phyloP scores from a whole-genome alignment of 306 rosid genomes.

The Cucumis sativus region DNA sequence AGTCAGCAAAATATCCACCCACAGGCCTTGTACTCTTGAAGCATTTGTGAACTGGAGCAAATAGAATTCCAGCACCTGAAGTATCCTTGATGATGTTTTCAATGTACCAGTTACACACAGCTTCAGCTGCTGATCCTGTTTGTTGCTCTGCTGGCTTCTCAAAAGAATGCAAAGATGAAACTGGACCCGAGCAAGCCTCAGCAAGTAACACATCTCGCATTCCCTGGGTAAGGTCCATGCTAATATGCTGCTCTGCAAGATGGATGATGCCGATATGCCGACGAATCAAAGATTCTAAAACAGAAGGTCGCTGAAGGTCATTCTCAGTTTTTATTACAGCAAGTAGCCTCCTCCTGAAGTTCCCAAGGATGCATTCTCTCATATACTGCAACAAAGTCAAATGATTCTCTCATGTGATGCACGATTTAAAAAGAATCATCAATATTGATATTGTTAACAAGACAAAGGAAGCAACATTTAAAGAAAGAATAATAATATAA shows the following conservation, averaged over 20 bases:
- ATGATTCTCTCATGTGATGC: not conserved
- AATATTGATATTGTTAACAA: not conserved
- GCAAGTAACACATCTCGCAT: conserved; percentile 83
- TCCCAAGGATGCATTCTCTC: conserved; percentile 98
- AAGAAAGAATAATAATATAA: not conserved
- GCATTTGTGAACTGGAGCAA: conserved; percentile 80
- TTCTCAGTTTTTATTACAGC: conserved; percentile 85
- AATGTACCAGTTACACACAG: conserved; percentile 91
- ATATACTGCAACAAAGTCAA: conserved; percentile 61
- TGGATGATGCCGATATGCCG: conserved; percentile 83
- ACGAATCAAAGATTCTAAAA: conserved; percentile 67
- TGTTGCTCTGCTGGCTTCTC: conserved; percentile 77
- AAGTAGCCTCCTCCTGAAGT: conserved; percentile 95
- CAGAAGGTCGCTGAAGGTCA: conserved; percentile 94
- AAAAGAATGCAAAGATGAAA: conserved; percentile 82
- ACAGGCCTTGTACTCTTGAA: conserved; percentile 98
- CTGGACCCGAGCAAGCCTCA: conserved; percentile 92
- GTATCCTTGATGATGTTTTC: conserved; percentile 85
- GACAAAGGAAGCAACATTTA: not conserved
- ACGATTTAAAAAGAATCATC: not conserved
- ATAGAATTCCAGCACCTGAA: conserved; percentile 92
- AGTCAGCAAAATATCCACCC: conserved; percentile 98
- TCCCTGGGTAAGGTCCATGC: conserved; percentile 96
- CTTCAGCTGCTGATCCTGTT: conserved; percentile 84
- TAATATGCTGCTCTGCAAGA: conserved; percentile 96